Conservation (phyloP, 495 filamentous ascomycete genomes). For the Aspergillus haitiensis region DNA sequence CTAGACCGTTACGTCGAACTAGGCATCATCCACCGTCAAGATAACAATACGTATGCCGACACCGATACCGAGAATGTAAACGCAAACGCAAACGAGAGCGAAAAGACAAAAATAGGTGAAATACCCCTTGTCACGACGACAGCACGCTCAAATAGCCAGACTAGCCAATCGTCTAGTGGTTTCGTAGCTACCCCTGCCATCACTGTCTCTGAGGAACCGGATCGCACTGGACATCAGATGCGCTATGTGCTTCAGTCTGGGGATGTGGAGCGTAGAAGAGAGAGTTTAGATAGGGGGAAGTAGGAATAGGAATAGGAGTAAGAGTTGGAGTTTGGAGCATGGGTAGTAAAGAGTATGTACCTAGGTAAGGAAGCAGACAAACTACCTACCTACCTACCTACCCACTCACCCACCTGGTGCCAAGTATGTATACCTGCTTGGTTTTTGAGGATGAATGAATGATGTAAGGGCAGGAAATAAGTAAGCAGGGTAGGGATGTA, state of each 20-base stretch:
- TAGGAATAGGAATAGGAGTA: too few relatives aligned
- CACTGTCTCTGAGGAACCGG: neutral
- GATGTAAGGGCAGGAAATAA: too few relatives aligned
- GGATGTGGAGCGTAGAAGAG: neutral
- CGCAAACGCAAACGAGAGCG: neutral
- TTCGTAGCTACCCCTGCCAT: neutral
- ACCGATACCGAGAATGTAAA: neutral
- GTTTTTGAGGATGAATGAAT: too few relatives aligned
- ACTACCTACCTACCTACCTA: too few relatives aligned
- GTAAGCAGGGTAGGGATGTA: too few relatives aligned
- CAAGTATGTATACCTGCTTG: too few relatives aligned
- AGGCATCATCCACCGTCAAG: conserved; percentile 18
- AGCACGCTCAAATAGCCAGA: conserved; percentile 12
- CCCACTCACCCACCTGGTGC: too few relatives aligned
- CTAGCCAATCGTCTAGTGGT: conserved; percentile 5
- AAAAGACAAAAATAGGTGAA: conserved; percentile 8
- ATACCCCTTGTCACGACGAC: conserved; percentile 7
- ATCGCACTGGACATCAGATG: neutral
- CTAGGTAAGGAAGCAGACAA: too few relatives aligned
- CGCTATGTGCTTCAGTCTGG: conserved; percentile 10
- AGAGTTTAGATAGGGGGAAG: neutral
- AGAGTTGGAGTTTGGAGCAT: too few relatives aligned
- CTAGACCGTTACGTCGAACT: conserved; percentile 17
- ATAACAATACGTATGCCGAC: neutral
- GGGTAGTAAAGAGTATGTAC: too few relatives aligned